These are phyloP conservation scores for Pilaira anomala DNA, from an alignment of 192 early-diverging fungal genomes.

Conservation along the genomic window DNA sequence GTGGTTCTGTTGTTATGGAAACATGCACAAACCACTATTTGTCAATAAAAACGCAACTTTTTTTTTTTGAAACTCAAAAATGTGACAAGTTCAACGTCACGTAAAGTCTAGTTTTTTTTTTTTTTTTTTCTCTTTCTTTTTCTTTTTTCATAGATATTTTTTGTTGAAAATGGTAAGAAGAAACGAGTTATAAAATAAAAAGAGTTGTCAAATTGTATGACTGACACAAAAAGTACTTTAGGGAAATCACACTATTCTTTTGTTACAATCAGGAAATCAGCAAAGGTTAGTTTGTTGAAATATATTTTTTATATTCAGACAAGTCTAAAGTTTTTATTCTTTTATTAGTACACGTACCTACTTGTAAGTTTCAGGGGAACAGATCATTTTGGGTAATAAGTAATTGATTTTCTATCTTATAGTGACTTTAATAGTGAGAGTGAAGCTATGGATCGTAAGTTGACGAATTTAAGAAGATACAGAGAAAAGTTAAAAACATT, in stretches of 20 bases:
- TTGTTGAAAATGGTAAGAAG: neutral
- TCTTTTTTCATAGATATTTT: neutral
- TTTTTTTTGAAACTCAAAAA: too few relatives aligned
- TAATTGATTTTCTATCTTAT: neutral
- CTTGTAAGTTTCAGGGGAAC: conserved; percentile 17
- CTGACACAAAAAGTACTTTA: neutral
- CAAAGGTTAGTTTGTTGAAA: conserved; percentile 6
- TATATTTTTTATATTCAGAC: neutral
- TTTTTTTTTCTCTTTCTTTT: conserved; percentile 1
- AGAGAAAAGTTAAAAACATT: neutral
- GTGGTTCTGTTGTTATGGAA: too few relatives aligned
- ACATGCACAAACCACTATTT: too few relatives aligned
- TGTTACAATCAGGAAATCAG: conserved; percentile 4
- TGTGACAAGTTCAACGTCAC: too few relatives aligned
- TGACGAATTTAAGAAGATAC: neutral
- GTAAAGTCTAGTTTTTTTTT: too few relatives aligned
- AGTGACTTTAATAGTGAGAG: conserved; percentile 24
- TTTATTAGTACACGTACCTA: conserved; percentile 18
- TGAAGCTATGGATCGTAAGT: conserved; percentile 22
- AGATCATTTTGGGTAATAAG: neutral
- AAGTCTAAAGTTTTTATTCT: neutral
- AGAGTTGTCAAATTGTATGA: neutral
- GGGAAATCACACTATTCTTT: conserved; percentile 24
- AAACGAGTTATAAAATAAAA: too few relatives aligned
- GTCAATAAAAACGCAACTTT: too few relatives aligned